phyloP scores from a whole-genome alignment of 371 early-diverging fungal genomes.

The Enterocytospora artemiae region DNA sequence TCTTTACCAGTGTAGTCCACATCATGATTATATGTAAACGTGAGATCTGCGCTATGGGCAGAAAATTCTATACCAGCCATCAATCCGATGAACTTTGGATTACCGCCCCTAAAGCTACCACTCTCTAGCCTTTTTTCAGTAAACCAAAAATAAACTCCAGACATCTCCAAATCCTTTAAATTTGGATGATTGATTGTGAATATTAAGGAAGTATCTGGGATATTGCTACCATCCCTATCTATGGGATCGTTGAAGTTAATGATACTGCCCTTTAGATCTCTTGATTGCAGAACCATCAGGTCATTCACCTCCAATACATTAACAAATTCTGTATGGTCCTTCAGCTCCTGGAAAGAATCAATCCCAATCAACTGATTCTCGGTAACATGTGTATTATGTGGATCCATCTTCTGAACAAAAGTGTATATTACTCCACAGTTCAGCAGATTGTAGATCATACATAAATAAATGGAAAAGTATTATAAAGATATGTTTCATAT shows the following conservation, averaged over 20 bases:
- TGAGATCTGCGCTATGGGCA: slow-evolving; percentile 40
- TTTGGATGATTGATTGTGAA: slow-evolving; percentile 23
- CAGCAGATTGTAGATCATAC: background rate
- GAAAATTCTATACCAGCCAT: slow-evolving; percentile 58
- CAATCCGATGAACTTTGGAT: slow-evolving; percentile 51
- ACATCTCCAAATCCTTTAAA: slow-evolving; percentile 35
- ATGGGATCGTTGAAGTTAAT: slow-evolving; percentile 42
- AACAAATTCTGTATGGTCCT: slow-evolving; percentile 3
- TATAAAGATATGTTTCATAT: background rate
- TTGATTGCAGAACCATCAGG: slow-evolving; percentile 13
- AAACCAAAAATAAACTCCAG: slow-evolving; percentile 58
- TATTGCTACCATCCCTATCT: too few relatives aligned
- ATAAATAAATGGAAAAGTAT: background rate
- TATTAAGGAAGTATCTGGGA: slow-evolving; percentile 47
- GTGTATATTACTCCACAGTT: background rate
- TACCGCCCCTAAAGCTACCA: slow-evolving; percentile 52
- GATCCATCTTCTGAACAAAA: background rate
- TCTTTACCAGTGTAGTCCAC: slow-evolving; percentile 24
- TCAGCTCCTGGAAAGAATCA: background rate
- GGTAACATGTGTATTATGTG: slow-evolving; percentile 6
- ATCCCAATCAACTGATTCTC: slow-evolving; percentile 5
- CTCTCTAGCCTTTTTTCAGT: slow-evolving; percentile 44
- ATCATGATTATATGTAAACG: slow-evolving; percentile 54
- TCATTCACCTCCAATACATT: slow-evolving; percentile 2
- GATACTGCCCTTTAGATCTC: slow-evolving; percentile 30